These are phyloP conservation scores for Podaxis pistillaris DNA, from an alignment of 768 basidiomycete species.

Conservation along the genomic window DNA sequence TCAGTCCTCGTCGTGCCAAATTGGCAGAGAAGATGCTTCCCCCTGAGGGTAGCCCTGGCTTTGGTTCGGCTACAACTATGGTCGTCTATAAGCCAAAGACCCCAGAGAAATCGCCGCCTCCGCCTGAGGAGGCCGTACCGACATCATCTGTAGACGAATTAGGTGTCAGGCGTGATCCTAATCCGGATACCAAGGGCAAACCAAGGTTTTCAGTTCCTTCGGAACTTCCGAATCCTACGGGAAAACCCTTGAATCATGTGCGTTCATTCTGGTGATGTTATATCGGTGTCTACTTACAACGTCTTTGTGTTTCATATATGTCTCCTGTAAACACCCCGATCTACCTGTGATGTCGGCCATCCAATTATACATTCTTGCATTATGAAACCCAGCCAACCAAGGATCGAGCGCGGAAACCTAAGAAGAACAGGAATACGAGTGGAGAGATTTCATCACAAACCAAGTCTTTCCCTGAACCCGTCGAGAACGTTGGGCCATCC, in stretches of 20 bases:
- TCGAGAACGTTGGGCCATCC: background rate
- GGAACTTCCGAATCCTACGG: slow-evolving; percentile 43
- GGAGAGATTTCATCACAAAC: background rate
- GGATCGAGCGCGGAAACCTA: slow-evolving; percentile 68
- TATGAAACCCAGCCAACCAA: slow-evolving; percentile 62
- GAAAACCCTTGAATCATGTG: slow-evolving; percentile 81
- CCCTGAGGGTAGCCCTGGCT: slow-evolving; percentile 34
- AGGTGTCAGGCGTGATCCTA: slow-evolving; percentile 36
- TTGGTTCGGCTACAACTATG: slow-evolving; percentile 78
- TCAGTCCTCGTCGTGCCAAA: slow-evolving; percentile 18
- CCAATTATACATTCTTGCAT: slow-evolving; percentile 23
- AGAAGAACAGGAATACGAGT: slow-evolving; percentile 35
- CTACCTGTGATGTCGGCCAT: slow-evolving; percentile 29
- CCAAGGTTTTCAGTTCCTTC: slow-evolving; percentile 24
- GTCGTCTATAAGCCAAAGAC: slow-evolving; percentile 60
- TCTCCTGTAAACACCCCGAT: slow-evolving; percentile 26
- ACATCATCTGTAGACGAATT: slow-evolving; percentile 45
- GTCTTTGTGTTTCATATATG: slow-evolving; percentile 24
- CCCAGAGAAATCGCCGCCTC: slow-evolving; percentile 42
- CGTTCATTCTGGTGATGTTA: slow-evolving; percentile 71
- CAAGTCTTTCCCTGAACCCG: background rate
- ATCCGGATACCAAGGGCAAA: slow-evolving; percentile 19
- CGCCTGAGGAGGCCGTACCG: slow-evolving; percentile 39
- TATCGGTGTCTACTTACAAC: slow-evolving; percentile 47
- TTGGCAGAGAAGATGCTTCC: slow-evolving; percentile 25